Conservation (phyloP, 305 asterid species). For the Fraxinus angustifolia region DNA sequence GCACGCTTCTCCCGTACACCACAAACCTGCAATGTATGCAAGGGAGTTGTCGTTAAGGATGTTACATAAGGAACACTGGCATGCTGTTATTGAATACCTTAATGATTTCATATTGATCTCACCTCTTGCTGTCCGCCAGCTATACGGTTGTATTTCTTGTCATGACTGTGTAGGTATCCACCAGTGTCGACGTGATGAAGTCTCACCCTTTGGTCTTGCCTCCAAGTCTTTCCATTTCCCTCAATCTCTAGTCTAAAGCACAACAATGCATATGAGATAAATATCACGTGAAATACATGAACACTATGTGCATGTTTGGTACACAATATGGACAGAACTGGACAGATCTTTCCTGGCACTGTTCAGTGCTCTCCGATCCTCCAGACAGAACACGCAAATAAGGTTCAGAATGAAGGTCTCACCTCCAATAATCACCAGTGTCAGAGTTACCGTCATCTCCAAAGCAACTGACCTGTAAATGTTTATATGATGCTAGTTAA, state of each 20-base stretch:
- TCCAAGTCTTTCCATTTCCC: slow-evolving; percentile 63
- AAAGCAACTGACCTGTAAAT: slow-evolving; percentile 84
- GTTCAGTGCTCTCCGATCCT: background rate
- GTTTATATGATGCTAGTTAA: background rate
- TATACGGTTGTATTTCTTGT: slow-evolving; percentile 89
- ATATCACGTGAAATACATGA: background rate
- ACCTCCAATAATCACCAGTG: slow-evolving; percentile 94
- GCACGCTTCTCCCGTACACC: slow-evolving; percentile 74
- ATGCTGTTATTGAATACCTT: background rate
- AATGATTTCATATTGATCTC: slow-evolving; percentile 10
- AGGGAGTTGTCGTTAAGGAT: background rate
- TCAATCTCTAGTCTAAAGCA: slow-evolving; percentile 31
- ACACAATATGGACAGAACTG: background rate
- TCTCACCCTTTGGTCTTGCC: slow-evolving; percentile 93
- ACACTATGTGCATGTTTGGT: background rate
- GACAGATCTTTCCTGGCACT: background rate
- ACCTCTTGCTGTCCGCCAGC: slow-evolving; percentile 99
- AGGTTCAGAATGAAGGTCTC: slow-evolving; percentile 5
- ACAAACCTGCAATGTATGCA: slow-evolving; percentile 62
- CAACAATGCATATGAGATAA: background rate
- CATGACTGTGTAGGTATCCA: slow-evolving; percentile 93
- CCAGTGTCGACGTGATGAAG: slow-evolving; percentile 82
- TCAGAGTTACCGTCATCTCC: slow-evolving; percentile 80
- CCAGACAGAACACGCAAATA: background rate
- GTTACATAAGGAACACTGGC: background rate